A percentile compares a stretch with the other conserved stretches of the same genome.
phyloP scores from a whole-genome alignment of 73 alveolate genomes.

The Blepharisma japonicum region DNA sequence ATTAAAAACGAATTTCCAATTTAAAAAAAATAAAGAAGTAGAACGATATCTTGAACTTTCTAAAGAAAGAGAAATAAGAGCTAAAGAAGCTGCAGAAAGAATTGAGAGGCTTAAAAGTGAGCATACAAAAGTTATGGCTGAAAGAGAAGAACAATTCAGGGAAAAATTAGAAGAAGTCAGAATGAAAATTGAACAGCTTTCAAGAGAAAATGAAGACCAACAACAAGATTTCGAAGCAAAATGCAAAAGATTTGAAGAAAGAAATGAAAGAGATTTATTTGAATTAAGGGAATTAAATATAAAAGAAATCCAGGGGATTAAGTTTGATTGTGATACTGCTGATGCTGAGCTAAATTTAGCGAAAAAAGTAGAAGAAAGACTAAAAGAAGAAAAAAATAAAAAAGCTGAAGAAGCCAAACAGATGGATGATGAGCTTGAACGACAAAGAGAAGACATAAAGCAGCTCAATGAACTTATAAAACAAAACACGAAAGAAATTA shows the following conservation, averaged over 20 bases:
- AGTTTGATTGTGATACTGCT: conserved; percentile 70
- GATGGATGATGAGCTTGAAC: conserved; percentile 53
- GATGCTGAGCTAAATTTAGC: conserved; percentile 71
- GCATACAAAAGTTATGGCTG: conserved; percentile 16
- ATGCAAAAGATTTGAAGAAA: conserved; percentile 33
- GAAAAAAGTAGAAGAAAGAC: conserved; percentile 48
- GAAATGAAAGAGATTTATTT: conserved; percentile 65
- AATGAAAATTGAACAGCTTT: conserved; percentile 6
- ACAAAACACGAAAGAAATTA: conserved; percentile 78
- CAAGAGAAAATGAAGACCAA: conserved; percentile 31
- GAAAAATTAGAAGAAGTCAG: conserved; percentile 29
- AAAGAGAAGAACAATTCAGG: conserved; percentile 9
- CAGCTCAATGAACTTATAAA: conserved; percentile 66
- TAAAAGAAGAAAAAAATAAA: conserved; percentile 47
- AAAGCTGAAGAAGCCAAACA: conserved; percentile 62
- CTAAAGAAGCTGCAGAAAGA: conserved; percentile 23
- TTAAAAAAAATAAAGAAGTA: not conserved
- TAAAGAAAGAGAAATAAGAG: not conserved
- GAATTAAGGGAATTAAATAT: conserved; percentile 66
- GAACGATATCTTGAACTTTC: not conserved
- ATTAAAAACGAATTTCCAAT: not conserved
- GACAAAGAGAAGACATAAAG: conserved; percentile 60
- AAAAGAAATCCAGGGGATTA: conserved; percentile 59
- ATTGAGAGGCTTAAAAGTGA: conserved; percentile 24
- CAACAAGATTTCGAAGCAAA: conserved; percentile 31